Evolutionary conservation across 768 basidiomycete species (phyloP).

Genomic region (Suillus americanus): DNA sequence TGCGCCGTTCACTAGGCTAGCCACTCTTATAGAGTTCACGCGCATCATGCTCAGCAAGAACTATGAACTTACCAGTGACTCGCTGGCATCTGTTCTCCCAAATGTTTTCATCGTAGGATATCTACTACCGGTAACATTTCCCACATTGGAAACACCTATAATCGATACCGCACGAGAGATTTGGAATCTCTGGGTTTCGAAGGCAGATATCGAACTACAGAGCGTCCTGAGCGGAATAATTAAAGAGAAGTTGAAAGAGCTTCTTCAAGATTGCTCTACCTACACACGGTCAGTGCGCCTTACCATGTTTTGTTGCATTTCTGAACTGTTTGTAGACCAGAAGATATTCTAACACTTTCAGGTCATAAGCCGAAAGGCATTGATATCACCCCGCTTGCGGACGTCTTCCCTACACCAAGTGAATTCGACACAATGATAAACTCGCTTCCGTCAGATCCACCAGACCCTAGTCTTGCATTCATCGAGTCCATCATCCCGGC

Average conservation of each 20-base stretch:
- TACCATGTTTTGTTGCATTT: background rate
- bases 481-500: constrained; percentile 60
- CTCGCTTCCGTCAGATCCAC: constrained; percentile 44
- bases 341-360: constrained; percentile 43
- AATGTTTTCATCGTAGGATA: constrained; percentile 49
- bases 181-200: constrained; percentile 31
- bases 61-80: constrained; percentile 8
- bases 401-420: constrained; percentile 50
- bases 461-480: constrained; percentile 57
- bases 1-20: constrained; percentile 19
- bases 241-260: constrained; percentile 39
- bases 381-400: constrained; percentile 39
- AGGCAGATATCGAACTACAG: constrained; percentile 21
- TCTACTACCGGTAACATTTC: constrained; percentile 40
- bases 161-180: constrained; percentile 24
- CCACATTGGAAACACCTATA: constrained; percentile 17
- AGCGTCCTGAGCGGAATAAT: constrained; percentile 33
- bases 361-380: constrained; percentile 36
- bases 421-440: constrained; percentile 49
- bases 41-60: constrained; percentile 23
- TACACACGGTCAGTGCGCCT: constrained; percentile 31
- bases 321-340: constrained; percentile 36
- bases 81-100: constrained; percentile 32
- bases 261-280: constrained; percentile 39
- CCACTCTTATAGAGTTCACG: constrained; percentile 34